A percentile compares a stretch with the other conserved stretches of the same genome.
Conservation (phyloP, 2,329 filamentous ascomycete genomes). For the Cladophialophora bantiana region DNA sequence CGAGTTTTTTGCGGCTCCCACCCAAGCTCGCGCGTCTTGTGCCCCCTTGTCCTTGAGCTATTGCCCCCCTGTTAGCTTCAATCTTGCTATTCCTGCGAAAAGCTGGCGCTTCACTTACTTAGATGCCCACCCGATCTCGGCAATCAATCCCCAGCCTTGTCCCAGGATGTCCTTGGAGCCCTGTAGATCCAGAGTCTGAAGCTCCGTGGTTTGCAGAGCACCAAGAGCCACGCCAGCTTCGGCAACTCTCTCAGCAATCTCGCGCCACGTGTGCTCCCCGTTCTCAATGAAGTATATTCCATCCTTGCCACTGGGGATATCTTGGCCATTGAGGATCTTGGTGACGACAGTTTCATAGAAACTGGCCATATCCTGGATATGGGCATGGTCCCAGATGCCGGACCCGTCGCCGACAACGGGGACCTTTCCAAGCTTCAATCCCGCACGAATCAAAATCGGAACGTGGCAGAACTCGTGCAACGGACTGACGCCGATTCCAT, state of each 20-base stretch:
- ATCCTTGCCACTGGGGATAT: conserved; percentile 41
- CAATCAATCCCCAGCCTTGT: background rate
- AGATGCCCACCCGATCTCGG: background rate
- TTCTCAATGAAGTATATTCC: conserved; percentile 55
- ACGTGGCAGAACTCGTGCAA: conserved; percentile 45
- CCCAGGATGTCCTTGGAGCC: background rate
- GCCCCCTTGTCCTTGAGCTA: background rate
- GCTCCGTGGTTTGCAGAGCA: background rate
- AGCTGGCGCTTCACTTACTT: background rate
- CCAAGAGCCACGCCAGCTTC: background rate
- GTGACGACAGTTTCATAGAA: conserved; percentile 50
- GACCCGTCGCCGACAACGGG: conserved; percentile 49
- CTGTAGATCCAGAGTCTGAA: background rate
- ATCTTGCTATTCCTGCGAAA: background rate
- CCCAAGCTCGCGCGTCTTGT: background rate
- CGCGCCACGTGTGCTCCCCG: conserved; percentile 50
- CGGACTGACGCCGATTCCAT: conserved; percentile 54
- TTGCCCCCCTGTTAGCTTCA: background rate
- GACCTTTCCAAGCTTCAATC: conserved; percentile 44
- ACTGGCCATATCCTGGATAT: conserved; percentile 53
- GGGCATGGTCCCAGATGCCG: conserved; percentile 54
- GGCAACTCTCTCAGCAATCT: conserved; percentile 1
- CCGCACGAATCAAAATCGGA: conserved; percentile 45
- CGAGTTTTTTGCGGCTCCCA: background rate
- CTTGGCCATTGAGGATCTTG: background rate